Conservation (phyloP, 371 early-diverging fungal species). For the Rhizomucor pusillus region DNA sequence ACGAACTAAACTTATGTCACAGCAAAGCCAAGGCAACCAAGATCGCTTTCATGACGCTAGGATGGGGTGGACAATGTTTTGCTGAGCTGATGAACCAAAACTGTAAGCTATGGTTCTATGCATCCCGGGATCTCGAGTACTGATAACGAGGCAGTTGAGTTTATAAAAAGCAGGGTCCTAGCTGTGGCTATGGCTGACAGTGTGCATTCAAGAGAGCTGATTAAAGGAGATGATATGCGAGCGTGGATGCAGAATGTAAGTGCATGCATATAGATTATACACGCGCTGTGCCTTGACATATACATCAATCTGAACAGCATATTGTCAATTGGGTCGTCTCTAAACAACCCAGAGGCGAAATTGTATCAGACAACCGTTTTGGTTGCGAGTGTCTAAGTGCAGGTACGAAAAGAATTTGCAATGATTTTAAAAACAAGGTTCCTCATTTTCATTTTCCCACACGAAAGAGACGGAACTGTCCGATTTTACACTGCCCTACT, state of each 20-base stretch:
- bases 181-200: constrained; percentile 34
- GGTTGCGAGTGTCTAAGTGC: constrained; percentile 38
- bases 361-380: constrained; percentile 28
- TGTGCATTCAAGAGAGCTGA: constrained; percentile 27
- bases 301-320: constrained; percentile 11
- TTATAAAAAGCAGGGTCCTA: constrained; percentile 25
- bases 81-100: constrained; percentile 31
- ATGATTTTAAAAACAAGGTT: background rate
- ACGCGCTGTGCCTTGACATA: background rate
- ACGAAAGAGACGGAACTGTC: constrained; percentile 30
- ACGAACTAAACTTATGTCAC: background rate
- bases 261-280: background rate
- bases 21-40: constrained; percentile 28
- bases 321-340: constrained; percentile 31
- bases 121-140: background rate
- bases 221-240: constrained; percentile 26
- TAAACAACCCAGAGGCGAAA: constrained; percentile 20
- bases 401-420: constrained; percentile 11
- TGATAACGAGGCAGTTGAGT: constrained; percentile 22
- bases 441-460: background rate
- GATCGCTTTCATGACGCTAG: constrained; percentile 29
- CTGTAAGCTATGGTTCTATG: constrained; percentile 17
- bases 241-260: constrained; percentile 36
- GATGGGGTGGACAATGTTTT: constrained; percentile 41
- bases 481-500: constrained; percentile 33